Conservation (phyloP, 1,284 basidiomycete genomes). For the Lentinula novae-zelandiae region DNA sequence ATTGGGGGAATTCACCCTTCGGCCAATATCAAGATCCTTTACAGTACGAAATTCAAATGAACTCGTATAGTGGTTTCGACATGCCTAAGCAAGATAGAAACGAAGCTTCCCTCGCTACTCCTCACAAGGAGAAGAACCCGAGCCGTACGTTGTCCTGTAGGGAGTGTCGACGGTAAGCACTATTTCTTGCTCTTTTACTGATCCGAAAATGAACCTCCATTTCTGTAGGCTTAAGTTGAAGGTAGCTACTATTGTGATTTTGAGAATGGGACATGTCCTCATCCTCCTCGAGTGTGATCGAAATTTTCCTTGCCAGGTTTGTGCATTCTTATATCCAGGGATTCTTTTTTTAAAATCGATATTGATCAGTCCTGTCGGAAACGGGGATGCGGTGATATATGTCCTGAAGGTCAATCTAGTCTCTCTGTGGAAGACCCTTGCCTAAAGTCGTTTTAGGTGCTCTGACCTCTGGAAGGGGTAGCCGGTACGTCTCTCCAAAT, state of each 20-base stretch:
- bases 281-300: conserved; percentile 47
- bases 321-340: conserved; percentile 8
- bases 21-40: conserved; percentile 3
- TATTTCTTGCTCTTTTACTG: background rate
- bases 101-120: background rate
- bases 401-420: conserved; percentile 45
- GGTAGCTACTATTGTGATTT: conserved; percentile 26
- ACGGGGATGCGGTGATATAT: conserved; percentile 56
- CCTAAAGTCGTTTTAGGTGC: conserved; percentile 29
- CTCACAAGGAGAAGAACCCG: conserved; percentile 33
- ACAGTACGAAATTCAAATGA: conserved; percentile 15
- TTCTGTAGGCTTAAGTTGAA: conserved; percentile 49
- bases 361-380: conserved; percentile 49
- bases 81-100: conserved; percentile 14
- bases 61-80: conserved; percentile 8
- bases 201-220: background rate
- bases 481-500: conserved; percentile 31
- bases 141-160: conserved; percentile 50
- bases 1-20: conserved; percentile 5
- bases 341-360: conserved; percentile 3
- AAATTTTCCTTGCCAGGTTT: conserved; percentile 52
- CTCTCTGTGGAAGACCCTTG: conserved; percentile 3
- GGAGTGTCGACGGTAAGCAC: conserved; percentile 50
- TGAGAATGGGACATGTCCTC: conserved; percentile 13
- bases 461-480: conserved; percentile 46